phyloP scores from a whole-genome alignment of 306 rosid genomes.

The Rubus idaeus region DNA sequence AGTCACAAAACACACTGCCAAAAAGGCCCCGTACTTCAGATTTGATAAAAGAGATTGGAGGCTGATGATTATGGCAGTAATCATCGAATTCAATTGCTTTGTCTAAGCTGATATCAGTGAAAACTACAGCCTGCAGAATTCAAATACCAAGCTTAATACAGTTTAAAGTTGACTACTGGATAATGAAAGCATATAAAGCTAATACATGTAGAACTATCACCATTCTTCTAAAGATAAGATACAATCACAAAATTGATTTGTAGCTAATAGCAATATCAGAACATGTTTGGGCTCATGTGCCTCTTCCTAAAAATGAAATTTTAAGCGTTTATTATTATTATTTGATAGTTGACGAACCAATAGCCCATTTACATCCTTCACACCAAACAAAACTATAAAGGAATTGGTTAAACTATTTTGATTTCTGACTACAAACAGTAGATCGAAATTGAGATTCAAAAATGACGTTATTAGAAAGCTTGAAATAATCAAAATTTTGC shows the following conservation, averaged over 20 bases:
- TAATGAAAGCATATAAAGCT: not conserved
- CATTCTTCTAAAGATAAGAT: not conserved
- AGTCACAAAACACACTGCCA: slow-evolving; percentile 28
- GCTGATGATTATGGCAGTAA: slow-evolving; percentile 26
- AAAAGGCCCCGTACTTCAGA: slow-evolving; percentile 25
- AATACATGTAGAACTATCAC: not conserved
- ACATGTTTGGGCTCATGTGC: not conserved
- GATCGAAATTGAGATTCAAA: not conserved
- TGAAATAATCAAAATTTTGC: not conserved
- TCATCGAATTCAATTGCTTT: slow-evolving; percentile 30
- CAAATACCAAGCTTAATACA: not conserved
- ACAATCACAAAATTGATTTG: not conserved
- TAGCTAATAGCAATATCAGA: not conserved
- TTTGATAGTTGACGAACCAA: not conserved
- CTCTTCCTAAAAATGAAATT: not conserved
- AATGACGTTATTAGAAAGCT: too few relatives aligned
- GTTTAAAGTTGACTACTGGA: not conserved
- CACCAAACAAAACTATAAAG: not conserved
- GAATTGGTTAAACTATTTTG: not conserved
- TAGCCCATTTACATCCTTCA: not conserved
- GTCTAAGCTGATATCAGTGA: slow-evolving; percentile 28
- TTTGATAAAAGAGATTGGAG: slow-evolving; percentile 27
- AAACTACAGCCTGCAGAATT: slow-evolving; percentile 27
- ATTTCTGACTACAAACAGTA: not conserved
- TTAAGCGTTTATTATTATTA: not conserved